A percentile compares a stretch with the other conserved stretches of the same genome.
Conservation (phyloP, 1,284 basidiomycete species). For the Stygiomarasmius scandens region DNA sequence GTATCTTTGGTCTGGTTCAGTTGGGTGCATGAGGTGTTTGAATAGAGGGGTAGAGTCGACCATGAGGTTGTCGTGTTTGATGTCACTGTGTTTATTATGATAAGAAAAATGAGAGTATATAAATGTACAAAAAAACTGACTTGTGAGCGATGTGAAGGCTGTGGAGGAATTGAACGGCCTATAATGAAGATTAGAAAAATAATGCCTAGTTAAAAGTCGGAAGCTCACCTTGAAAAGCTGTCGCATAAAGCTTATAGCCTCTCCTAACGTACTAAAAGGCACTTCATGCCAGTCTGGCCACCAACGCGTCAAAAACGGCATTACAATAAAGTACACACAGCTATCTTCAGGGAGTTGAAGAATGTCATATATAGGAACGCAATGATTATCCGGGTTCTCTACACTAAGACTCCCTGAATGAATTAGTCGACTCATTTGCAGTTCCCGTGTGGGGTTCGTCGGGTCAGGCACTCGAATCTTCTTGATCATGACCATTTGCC, state of each 20-base stretch:
- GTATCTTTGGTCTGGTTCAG: slow-evolving; percentile 13
- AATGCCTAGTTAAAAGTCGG: neutral
- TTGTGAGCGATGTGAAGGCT: slow-evolving; percentile 38
- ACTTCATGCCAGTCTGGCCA: slow-evolving; percentile 14
- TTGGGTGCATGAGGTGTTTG: slow-evolving; percentile 29
- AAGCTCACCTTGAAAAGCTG: slow-evolving; percentile 34
- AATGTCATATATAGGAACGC: slow-evolving; percentile 37
- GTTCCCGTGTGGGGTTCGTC: neutral
- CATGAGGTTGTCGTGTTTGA: slow-evolving; percentile 38
- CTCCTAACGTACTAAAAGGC: slow-evolving; percentile 33
- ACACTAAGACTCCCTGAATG: slow-evolving; percentile 16
- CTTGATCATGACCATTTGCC: slow-evolving; percentile 32
- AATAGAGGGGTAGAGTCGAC: slow-evolving; percentile 33
- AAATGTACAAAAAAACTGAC: slow-evolving; percentile 21
- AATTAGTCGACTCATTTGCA: slow-evolving; percentile 26
- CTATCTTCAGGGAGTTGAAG: slow-evolving; percentile 27
- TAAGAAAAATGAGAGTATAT: neutral
- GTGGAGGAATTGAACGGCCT: slow-evolving; percentile 45
- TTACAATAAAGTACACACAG: slow-evolving; percentile 28
- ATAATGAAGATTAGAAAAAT: neutral
- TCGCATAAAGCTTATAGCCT: slow-evolving; percentile 30
- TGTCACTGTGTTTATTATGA: slow-evolving; percentile 34
- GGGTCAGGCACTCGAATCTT: slow-evolving; percentile 18
- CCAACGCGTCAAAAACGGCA: slow-evolving; percentile 26
- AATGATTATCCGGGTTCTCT: slow-evolving; percentile 35